phyloP scores from a whole-genome alignment of 306 rosid genomes.

The Psophocarpus tetragonolobus region DNA sequence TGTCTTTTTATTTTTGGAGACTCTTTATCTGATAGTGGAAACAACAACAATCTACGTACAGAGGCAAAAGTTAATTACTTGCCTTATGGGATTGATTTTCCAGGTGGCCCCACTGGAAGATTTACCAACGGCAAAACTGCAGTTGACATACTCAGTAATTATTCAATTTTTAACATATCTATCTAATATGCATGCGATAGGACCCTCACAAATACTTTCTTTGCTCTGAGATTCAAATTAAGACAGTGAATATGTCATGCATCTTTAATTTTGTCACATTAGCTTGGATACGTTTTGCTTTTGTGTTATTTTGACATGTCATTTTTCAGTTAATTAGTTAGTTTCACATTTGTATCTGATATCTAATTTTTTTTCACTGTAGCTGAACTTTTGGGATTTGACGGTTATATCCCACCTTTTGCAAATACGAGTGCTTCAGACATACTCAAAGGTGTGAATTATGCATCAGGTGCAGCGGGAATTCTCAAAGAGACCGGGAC shows the following conservation, averaged over 20 bases:
- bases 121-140: slow-evolving; percentile 59
- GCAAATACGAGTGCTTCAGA: slow-evolving; percentile 22
- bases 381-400: slow-evolving; percentile 40
- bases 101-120: slow-evolving; percentile 59
- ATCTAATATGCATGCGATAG: not conserved
- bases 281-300: not conserved
- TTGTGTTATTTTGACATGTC: not conserved
- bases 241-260: not conserved
- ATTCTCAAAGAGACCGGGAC: slow-evolving; percentile 51
- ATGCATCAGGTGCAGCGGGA: slow-evolving; percentile 76
- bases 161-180: not conserved
- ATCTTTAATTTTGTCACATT: not conserved
- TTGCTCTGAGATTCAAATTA: not conserved
- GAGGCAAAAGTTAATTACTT: slow-evolving; percentile 39
- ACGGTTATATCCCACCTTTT: slow-evolving; percentile 51
- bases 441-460: slow-evolving; percentile 59
- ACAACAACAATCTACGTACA: slow-evolving; percentile 46
- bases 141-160: slow-evolving; percentile 34
- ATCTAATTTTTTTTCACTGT: not conserved
- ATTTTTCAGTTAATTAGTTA: not conserved
- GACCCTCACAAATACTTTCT: not conserved
- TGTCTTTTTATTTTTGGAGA: slow-evolving; percentile 76
- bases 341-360: not conserved
- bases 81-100: slow-evolving; percentile 68
- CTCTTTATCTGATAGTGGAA: slow-evolving; percentile 64